These are phyloP conservation scores for Trichoderma arundinaceum DNA, from an alignment of 2,329 filamentous ascomycete species.

Conservation along the genomic window DNA sequence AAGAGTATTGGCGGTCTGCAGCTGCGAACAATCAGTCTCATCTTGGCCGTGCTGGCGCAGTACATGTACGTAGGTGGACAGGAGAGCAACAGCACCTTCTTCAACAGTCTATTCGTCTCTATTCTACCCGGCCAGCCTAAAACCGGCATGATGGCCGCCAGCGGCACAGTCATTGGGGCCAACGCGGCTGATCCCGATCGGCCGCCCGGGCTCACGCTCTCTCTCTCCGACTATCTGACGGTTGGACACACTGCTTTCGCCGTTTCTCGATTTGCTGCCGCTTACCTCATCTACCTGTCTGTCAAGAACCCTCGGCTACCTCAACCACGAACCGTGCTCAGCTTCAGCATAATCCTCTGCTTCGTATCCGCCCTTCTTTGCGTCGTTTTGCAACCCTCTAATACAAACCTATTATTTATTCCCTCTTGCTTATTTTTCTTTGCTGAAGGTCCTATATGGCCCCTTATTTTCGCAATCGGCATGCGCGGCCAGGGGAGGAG, in stretches of 20 bases:
- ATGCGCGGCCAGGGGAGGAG: constrained; percentile 80
- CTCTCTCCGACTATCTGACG: constrained; percentile 69
- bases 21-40: constrained; percentile 63
- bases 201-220: constrained; percentile 55
- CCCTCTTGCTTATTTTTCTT: constrained; percentile 76
- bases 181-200: constrained; percentile 39
- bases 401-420: constrained; percentile 59
- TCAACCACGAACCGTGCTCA: constrained; percentile 72
- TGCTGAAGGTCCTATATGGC: constrained; percentile 83
- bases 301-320: constrained; percentile 57
- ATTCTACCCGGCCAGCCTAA: constrained; percentile 43
- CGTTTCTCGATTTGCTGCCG: constrained; percentile 72
- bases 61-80: constrained; percentile 82
- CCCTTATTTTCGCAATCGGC: constrained; percentile 78
- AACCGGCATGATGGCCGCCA: constrained; percentile 35
- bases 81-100: constrained; percentile 67
- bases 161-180: constrained; percentile 38
- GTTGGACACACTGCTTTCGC: constrained; percentile 76
- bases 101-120: constrained; percentile 57
- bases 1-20: constrained; percentile 57
- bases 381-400: constrained; percentile 51
- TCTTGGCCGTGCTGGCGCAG: constrained; percentile 75
- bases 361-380: constrained; percentile 60
- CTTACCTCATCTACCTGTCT: constrained; percentile 65
- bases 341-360: constrained; percentile 65